phyloP scores from a whole-genome alignment of 1,284 basidiomycete genomes.

The Ustilago cynodontis region DNA sequence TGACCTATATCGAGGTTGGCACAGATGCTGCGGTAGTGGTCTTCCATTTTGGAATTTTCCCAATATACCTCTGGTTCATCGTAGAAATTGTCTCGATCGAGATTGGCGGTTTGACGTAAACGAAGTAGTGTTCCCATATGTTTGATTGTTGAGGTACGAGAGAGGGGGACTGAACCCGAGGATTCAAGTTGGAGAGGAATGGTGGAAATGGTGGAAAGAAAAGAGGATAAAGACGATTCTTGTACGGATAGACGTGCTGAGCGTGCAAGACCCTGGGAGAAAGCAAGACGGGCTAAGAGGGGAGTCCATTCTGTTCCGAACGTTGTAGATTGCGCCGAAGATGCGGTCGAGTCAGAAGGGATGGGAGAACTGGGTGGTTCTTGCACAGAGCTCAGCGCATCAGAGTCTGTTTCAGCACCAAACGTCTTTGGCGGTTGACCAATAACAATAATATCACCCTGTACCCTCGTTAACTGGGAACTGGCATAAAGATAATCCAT shows the following conservation, averaged over 20 bases:
- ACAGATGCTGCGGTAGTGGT: constrained; percentile 66
- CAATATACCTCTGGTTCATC: constrained; percentile 69
- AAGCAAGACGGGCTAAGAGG: constrained; percentile 61
- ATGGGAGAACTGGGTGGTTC: not conserved
- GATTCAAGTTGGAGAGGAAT: constrained; percentile 59
- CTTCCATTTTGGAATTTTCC: constrained; percentile 65
- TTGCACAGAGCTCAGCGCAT: not conserved
- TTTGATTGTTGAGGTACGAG: constrained; percentile 62
- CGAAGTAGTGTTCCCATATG: constrained; percentile 66
- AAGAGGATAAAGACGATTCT: constrained; percentile 57
- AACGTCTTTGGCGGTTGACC: constrained; percentile 56
- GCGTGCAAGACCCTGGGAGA: constrained; percentile 66
- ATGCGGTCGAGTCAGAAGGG: not conserved
- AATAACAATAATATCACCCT: constrained; percentile 66
- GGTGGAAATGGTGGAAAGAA: constrained; percentile 52
- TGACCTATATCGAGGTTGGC: constrained; percentile 61
- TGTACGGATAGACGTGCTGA: constrained; percentile 66
- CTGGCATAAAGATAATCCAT: constrained; percentile 65
- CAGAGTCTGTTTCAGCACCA: constrained; percentile 21
- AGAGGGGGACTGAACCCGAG: constrained; percentile 62
- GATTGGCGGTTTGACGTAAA: constrained; percentile 61
- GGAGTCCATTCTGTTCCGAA: constrained; percentile 59
- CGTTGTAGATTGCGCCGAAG: constrained; percentile 19
- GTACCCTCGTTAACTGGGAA: constrained; percentile 60
- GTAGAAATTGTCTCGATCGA: constrained; percentile 66